These are phyloP conservation scores for Dryadomyces quercivorus DNA, from an alignment of 2,329 filamentous ascomycete genomes.

Conservation along the genomic window DNA sequence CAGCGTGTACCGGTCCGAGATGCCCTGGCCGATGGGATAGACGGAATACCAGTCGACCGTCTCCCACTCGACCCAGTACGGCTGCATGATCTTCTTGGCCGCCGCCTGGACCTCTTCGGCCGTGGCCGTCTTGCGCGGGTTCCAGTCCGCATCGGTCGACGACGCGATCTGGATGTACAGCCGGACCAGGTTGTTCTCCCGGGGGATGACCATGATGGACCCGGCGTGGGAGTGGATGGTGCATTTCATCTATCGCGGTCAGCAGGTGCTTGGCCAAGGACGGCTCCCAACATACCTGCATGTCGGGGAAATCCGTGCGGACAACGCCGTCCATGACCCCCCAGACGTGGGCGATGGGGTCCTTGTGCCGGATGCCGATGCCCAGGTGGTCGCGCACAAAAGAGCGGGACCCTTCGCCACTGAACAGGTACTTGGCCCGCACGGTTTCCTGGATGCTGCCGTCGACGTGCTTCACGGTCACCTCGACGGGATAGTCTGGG, in stretches of 20 bases:
- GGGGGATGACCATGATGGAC: constrained; percentile 69
- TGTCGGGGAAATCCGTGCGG: constrained; percentile 63
- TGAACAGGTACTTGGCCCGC: constrained; percentile 57
- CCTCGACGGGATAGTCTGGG: constrained; percentile 64
- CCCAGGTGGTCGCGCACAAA: constrained; percentile 51
- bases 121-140: constrained; percentile 50
- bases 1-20: constrained; percentile 54
- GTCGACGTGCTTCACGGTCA: constrained; percentile 65
- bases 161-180: constrained; percentile 58
- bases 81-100: constrained; percentile 52
- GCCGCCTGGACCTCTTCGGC: constrained; percentile 50
- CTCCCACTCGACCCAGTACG: constrained; percentile 57
- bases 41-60: constrained; percentile 63
- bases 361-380: constrained; percentile 60
- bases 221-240: constrained; percentile 64
- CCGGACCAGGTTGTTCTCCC: constrained; percentile 56
- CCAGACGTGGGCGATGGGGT: constrained; percentile 61
- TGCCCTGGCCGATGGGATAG: constrained; percentile 65
- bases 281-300: constrained; percentile 40
- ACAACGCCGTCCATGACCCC: constrained; percentile 66
- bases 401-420: constrained; percentile 59
- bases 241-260: constrained; percentile 48
- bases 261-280: not conserved
- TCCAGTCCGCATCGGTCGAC: constrained; percentile 47
- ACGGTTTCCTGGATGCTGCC: constrained; percentile 56